These are phyloP conservation scores for Aspergillus fructus DNA, from an alignment of 2,329 filamentous ascomycete genomes.

Conservation along the genomic window DNA sequence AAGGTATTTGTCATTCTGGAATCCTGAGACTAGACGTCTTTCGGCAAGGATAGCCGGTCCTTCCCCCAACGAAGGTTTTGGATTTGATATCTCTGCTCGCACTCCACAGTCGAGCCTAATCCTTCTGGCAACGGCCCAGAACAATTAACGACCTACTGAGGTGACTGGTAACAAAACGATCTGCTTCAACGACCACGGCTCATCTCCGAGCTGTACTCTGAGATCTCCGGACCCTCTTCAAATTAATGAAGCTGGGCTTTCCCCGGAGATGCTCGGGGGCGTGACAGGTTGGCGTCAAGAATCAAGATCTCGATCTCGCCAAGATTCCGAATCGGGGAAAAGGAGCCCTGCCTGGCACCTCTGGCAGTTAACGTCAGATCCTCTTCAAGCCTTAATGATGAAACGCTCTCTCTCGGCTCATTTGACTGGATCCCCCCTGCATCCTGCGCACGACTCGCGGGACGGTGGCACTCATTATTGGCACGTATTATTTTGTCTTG, in stretches of 20 bases:
- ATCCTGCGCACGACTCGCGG: too few species aligned
- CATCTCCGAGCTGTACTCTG: too few species aligned
- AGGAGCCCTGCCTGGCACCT: background rate
- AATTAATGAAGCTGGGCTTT: too few species aligned
- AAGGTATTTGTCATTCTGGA: slow-evolving; percentile 28
- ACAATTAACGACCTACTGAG: slow-evolving; percentile 4
- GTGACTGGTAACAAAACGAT: too few species aligned
- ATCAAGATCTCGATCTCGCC: slow-evolving; percentile 1
- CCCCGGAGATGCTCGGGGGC: too few species aligned
- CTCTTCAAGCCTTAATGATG: background rate
- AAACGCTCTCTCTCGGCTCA: too few species aligned
- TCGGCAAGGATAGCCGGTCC: slow-evolving; percentile 19
- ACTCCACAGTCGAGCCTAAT: background rate
- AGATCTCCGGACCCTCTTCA: too few species aligned
- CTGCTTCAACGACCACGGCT: too few species aligned
- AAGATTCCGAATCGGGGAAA: background rate
- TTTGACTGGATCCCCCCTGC: too few species aligned
- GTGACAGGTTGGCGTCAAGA: background rate
- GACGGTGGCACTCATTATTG: too few species aligned
- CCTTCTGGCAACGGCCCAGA: background rate
- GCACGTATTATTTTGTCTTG: background rate
- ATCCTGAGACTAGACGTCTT: slow-evolving; percentile 7
- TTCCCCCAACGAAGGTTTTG: background rate
- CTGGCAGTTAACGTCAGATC: slow-evolving; percentile 5
- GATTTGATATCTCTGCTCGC: background rate